Evolutionary conservation across 257 asterid genomes (phyloP), one percentile per base, ranked within the genome.

Genomic region (Thymus mandschuricus): DNA sequence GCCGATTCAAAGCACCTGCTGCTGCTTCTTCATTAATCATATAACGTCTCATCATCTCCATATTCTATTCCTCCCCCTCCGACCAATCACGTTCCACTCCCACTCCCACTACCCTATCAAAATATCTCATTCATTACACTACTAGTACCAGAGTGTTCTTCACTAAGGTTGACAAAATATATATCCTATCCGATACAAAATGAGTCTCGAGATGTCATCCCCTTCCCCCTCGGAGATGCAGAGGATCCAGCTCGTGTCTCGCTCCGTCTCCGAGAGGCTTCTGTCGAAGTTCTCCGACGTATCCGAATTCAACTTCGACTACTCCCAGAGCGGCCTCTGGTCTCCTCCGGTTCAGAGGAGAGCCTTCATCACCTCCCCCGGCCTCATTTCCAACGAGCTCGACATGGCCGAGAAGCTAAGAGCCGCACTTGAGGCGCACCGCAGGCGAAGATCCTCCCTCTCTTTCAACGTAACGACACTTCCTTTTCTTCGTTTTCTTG

Each of bases 271-370:
- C 3, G 85, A 84, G 21, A 78, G 82, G 11, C 57, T 92, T 29
- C 97, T 92, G 0, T 56, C 72, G 4, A 90, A 92, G 35, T 89
- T 85, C 74, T 82, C 51, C 40, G 97, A 92, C 73, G 87, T 82
- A 30, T 82, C 96, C 2, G 95, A 89, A 35, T 85, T 92, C 71
- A 70, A 78, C 72, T 92, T 92, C 67, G 98, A 92, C 45, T 88
- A 88, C 73, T 64, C 91, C 0, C 78, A 87, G 40, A 92, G 98
- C 35, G 89, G 89, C 5, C 69, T 92, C 27, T 92, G 98, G 98
- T 92, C 98, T 33, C 98, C 98, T 52, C 98, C 92, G 0, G 45
- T 92, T 10, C 85, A 66, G 13, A 75, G 97, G 78, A 81, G 71
- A 52, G 90, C 69, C 71, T 88, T 85, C 66, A 29, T 86, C 27